Conservation (phyloP, 2,329 filamentous ascomycete genomes). For the Ceratocystis alfenasii region DNA sequence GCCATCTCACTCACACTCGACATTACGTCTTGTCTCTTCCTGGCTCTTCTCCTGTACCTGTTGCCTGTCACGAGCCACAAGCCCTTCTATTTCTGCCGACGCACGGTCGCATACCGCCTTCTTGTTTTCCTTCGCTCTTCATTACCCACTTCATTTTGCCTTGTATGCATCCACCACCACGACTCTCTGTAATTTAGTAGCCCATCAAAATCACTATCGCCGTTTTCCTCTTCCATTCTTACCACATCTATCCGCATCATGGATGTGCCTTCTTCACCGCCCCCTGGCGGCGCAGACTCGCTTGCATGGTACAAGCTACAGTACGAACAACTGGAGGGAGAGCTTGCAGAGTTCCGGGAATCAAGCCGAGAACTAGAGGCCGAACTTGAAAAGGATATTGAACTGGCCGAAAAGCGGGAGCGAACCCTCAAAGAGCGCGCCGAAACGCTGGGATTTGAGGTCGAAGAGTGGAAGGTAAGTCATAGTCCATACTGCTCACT, state of each 20-base stretch:
- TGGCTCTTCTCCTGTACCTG: background rate
- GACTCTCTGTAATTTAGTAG: conserved; percentile 6
- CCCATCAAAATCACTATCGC: background rate
- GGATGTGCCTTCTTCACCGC: conserved; percentile 52
- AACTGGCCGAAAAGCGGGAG: conserved; percentile 88
- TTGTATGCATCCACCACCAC: conserved; percentile 11
- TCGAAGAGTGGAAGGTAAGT: conserved; percentile 96
- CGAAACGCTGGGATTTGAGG: conserved; percentile 73
- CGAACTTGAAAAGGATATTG: conserved; percentile 91
- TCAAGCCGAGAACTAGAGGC: conserved; percentile 89
- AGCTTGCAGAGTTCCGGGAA: conserved; percentile 85
- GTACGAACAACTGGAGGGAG: conserved; percentile 82
- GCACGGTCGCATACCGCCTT: conserved; percentile 20
- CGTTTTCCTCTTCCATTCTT: background rate
- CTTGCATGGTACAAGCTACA: conserved; percentile 91
- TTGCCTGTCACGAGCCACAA: conserved; percentile 6
- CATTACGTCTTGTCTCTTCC: background rate
- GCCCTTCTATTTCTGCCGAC: conserved; percentile 6
- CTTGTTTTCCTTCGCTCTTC: conserved; percentile 6
- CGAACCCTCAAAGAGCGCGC: conserved; percentile 74
- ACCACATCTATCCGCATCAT: conserved; percentile 33
- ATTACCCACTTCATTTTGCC: conserved; percentile 8
- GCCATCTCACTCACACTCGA: background rate
- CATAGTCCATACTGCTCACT: background rate
- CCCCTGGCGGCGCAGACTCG: conserved; percentile 55